Evolutionary conservation across 1,284 basidiomycete species (phyloP).

Genomic region (Apiotrichum sp.): DNA sequence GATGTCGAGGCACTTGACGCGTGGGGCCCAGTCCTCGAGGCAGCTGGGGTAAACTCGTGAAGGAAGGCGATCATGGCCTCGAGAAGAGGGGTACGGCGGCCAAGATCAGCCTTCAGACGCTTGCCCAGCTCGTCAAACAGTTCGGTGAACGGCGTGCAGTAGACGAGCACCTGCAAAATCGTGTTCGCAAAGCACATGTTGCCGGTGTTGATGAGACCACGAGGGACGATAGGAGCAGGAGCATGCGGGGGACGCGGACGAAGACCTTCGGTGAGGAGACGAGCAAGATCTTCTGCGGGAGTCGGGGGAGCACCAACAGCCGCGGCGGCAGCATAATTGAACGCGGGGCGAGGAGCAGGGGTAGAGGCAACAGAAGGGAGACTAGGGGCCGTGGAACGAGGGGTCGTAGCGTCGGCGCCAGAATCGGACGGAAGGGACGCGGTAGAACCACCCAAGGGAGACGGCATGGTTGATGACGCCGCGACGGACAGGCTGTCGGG

Average conservation of each 20-base stretch:
- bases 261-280: conserved; percentile 54
- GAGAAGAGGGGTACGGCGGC: conserved; percentile 64
- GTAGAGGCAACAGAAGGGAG: conserved; percentile 52
- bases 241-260: conserved; percentile 16
- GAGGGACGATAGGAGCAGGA: conserved; percentile 46
- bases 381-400: conserved; percentile 51
- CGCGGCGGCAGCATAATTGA: conserved; percentile 43
- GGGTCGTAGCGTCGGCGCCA: conserved; percentile 23
- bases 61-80: conserved; percentile 78
- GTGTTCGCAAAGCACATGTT: conserved; percentile 99
- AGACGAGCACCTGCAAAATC: conserved; percentile 82
- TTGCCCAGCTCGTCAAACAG: conserved; percentile 69
- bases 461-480: conserved; percentile 24
- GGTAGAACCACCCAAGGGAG: conserved; percentile 20
- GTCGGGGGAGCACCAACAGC: conserved; percentile 48
- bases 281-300: conserved; percentile 56
- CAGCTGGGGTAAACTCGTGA: conserved; percentile 58
- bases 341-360: conserved; percentile 23
- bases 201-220: conserved; percentile 88
- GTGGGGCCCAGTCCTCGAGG: background rate
- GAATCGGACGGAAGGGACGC: conserved; percentile 19
- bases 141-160: conserved; percentile 77
- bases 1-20: background rate
- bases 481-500: conserved; percentile 16
- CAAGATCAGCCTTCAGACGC: conserved; percentile 51